Conservation (phyloP, 2,329 filamentous ascomycete species). For the Purpureocillium takamizusanense region DNA sequence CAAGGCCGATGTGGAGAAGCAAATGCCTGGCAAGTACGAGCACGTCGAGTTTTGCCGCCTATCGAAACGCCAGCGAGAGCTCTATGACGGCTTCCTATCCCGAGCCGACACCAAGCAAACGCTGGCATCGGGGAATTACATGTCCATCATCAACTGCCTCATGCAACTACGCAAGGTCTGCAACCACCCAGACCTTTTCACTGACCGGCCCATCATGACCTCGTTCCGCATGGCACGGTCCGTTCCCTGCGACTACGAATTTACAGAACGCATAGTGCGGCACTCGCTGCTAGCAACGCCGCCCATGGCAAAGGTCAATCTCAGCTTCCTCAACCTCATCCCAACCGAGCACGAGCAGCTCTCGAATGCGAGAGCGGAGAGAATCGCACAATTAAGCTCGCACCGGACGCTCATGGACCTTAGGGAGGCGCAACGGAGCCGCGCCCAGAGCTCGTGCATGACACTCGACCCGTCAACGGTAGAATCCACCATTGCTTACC, state of each 20-base stretch:
- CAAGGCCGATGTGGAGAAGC: slow-evolving; percentile 96
- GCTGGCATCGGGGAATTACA: slow-evolving; percentile 84
- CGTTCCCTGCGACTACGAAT: slow-evolving; percentile 63
- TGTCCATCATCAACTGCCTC: slow-evolving; percentile 95
- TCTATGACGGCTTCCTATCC: slow-evolving; percentile 94
- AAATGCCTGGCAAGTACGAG: slow-evolving; percentile 97
- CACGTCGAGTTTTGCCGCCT: slow-evolving; percentile 93
- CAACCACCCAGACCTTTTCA: slow-evolving; percentile 95
- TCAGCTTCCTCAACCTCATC: slow-evolving; percentile 72
- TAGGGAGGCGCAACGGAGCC: slow-evolving; percentile 58
- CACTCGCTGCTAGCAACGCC: slow-evolving; percentile 53
- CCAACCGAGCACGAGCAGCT: slow-evolving; percentile 62
- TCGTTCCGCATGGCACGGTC: slow-evolving; percentile 88
- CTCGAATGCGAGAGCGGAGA: slow-evolving; percentile 43
- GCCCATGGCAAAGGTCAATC: slow-evolving; percentile 55
- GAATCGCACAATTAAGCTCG: slow-evolving; percentile 58
- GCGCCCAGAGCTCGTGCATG: slow-evolving; percentile 45
- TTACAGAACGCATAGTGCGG: slow-evolving; percentile 62
- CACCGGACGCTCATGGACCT: slow-evolving; percentile 62
- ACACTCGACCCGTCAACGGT: slow-evolving; percentile 58
- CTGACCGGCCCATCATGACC: slow-evolving; percentile 92
- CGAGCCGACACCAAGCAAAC: slow-evolving; percentile 84
- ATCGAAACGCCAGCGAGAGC: slow-evolving; percentile 87
- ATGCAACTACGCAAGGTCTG: slow-evolving; percentile 98
- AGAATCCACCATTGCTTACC: slow-evolving; percentile 58